Evolutionary conservation across 345 rosid species (phyloP), one percentile per base, ranked within the genome.

Genomic region (Syzygium oleosum): DNA sequence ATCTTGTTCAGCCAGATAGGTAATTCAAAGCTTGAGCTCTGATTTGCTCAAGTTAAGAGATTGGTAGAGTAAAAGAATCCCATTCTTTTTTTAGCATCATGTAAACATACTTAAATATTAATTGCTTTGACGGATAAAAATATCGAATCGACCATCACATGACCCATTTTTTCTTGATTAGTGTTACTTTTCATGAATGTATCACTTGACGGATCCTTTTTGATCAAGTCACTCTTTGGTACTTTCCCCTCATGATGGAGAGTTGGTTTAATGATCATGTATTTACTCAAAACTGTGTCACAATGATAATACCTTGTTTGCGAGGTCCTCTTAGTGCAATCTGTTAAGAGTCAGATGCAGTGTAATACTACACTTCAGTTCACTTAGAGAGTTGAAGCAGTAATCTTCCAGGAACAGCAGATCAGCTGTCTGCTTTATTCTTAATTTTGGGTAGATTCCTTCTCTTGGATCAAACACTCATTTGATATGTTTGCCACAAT

Each of bases 1-100:
- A 95, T 96, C 89, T 84, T 96, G 88, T 85, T 97, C 77, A 94
- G 98, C 87, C 92, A 90, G 77, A 90, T 98, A 7, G 97, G 98
- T 83, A 88, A 84, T 88, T 53, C 95, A 52, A 94, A 89, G 87
- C 9, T 80, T 86, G 93, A 94, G 88, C 95, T 94, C 83, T 93
- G 88, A 94, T 52, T 51, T 84, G 53, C 54, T 68, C 51, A 23
- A 8, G 34, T 12, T 7, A 17, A 85, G 12, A 53, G 34, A 14
- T 58, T 68, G 80, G 83, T 73, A 73, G 27, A 38, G 49, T 43
- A 38, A 73, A 73, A 73, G 83, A 73, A 38, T 73, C 27, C 83
- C 27, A 73, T 73, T 73, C 27, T 73, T 73, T 73, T 38, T 73
- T 38, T 19, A 73, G 7, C 49, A 2, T 73, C 13, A 10, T 38